These are phyloP conservation scores for Boehmeria nivea DNA, from an alignment of 306 rosid genomes.

Conservation along the genomic window DNA sequence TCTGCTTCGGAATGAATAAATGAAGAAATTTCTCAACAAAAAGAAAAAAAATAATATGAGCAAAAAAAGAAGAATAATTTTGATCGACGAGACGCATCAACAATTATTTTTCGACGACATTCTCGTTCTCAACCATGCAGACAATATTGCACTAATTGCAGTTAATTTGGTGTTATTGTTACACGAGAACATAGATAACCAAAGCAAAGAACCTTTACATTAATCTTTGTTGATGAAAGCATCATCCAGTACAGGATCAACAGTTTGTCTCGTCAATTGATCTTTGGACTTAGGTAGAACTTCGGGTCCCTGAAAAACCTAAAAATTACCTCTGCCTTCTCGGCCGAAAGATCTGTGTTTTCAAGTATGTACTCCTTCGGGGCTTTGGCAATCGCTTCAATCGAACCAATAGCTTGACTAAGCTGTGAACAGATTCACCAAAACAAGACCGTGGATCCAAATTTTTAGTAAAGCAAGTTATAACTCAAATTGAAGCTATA, in stretches of 20 bases:
- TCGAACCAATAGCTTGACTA: constrained; percentile 80
- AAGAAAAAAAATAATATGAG: too few relatives aligned
- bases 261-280: constrained; percentile 35
- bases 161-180: too few relatives aligned
- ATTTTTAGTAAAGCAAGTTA: not conserved
- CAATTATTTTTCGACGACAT: too few relatives aligned
- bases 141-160: too few relatives aligned
- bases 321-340: constrained; percentile 62
- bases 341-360: constrained; percentile 81
- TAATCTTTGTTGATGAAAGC: not conserved
- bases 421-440: constrained; percentile 42
- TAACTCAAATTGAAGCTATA: not conserved
- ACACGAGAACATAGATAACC: too few relatives aligned
- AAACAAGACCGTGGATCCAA: too few relatives aligned
- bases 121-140: too few relatives aligned
- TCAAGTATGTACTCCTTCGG: constrained; percentile 66
- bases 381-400: constrained; percentile 77
- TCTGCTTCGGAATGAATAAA: too few relatives aligned
- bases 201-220: too few relatives aligned
- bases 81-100: too few relatives aligned
- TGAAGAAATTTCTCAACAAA: too few relatives aligned
- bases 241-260: constrained; percentile 2
- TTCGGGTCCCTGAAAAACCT: constrained; percentile 75
- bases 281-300: constrained; percentile 62
- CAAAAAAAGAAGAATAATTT: too few relatives aligned